Base-by-base conservation (phyloP, 257 asterid genomes). In the Solanum ossicruentum region DNA sequence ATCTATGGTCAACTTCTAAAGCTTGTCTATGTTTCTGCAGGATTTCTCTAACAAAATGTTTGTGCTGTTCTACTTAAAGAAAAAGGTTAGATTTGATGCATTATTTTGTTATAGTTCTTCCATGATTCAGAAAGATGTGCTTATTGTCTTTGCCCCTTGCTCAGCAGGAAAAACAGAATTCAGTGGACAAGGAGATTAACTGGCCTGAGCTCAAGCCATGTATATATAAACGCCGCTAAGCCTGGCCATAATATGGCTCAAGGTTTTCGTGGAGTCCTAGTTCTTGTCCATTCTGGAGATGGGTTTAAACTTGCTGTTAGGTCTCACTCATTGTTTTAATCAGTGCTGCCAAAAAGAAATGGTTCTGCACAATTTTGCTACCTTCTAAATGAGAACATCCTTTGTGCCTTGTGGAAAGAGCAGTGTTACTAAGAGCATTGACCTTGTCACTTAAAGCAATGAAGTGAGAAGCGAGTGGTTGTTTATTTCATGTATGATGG, bases 11-110 rank as follows among this genome's bases (percentile, higher is more conserved):
- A 7, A 66, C 15, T 84, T 54, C 92, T 88, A 80, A 86, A 66
- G 17, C 84, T 49, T 83, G 84, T 32, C 26, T 26, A 26, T 26
- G 65, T 26, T 77, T 86, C 58, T 90, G 95, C 95, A 97, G 98
- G 99, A 97, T 87, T 90, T 93, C 86, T 97, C 98, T 65, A 97
- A 95, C 85, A 97, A 97, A 89, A 95, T 97, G 98, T 97, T 97
- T 87, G 87, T 89, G 84, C 91, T 97, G 71, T 86, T 95, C 85
- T 85, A 89, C 93, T 92, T 97, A 58, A 90, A 90, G 89, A 97
- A 92, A 87, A 97, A 94, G 98, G 98, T 97, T 43, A 69, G 80
- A 52, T 83, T 83, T 83, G 81, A 83, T 43, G 79, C 52, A 41
- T 52, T 10, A 66, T 66, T 49, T 17, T 28, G 32, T 83, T 82